phyloP scores from a whole-genome alignment of 805 yeast species.

The Ogataea haglerorum region DNA sequence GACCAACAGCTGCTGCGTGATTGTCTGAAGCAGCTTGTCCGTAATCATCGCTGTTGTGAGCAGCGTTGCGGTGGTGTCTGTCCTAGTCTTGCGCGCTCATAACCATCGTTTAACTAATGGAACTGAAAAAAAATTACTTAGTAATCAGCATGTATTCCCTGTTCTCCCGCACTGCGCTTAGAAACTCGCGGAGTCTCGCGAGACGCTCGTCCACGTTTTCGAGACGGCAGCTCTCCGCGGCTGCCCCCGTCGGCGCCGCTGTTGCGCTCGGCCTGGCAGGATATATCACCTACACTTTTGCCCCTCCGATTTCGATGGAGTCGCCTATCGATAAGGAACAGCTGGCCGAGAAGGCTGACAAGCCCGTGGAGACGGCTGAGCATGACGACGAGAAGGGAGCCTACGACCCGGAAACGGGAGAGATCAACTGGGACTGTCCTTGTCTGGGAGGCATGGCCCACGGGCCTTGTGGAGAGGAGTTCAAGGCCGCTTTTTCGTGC shows the following conservation, averaged over 20 bases:
- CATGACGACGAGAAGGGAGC: conserved; percentile 57
- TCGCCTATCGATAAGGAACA: conserved; percentile 12
- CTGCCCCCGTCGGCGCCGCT: not conserved
- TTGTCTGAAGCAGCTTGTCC: conserved; percentile 42
- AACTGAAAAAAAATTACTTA: conserved; percentile 1
- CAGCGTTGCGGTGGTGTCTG: no score
- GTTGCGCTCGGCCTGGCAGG: conserved; percentile 7
- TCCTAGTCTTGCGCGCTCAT: conserved; percentile 1
- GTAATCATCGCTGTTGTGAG: no score
- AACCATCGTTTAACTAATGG: conserved; percentile 2
- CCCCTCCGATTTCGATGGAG: conserved; percentile 12
- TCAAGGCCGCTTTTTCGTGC: conserved; percentile 91
- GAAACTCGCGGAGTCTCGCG: conserved; percentile 1
- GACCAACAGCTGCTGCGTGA: conserved; percentile 83
- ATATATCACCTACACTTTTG: conserved; percentile 1
- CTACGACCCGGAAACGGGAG: conserved; percentile 95
- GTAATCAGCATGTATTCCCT: conserved; percentile 3
- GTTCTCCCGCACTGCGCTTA: conserved; percentile 4
- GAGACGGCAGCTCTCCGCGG: not conserved
- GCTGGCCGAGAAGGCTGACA: conserved; percentile 18
- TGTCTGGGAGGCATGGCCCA: conserved; percentile 98
- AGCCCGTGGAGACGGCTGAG: conserved; percentile 17
- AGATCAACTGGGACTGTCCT: conserved; percentile 99
- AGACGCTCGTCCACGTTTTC: conserved; percentile 2
- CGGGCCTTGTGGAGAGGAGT: conserved; percentile 97